phyloP scores from a whole-genome alignment of 176 grass and related monocot species.

The Chrysopogon serrulatus region DNA sequence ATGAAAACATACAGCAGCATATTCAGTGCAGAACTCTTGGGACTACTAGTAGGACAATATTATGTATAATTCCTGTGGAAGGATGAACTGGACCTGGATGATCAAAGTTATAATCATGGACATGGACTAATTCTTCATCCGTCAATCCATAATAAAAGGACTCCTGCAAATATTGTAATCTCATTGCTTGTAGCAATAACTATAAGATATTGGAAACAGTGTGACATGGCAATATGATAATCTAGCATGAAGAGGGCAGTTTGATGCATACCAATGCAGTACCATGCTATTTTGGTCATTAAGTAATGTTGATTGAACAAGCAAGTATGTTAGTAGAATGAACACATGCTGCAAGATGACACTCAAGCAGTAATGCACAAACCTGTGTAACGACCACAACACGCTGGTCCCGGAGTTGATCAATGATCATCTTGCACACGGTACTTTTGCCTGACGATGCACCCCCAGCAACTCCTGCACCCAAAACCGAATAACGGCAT shows the following conservation, averaged over 20 bases:
- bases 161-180: slow-evolving; percentile 50
- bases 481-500: not conserved
- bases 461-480: slow-evolving; percentile 78
- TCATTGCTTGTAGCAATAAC: not conserved
- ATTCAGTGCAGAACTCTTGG: slow-evolving; percentile 13
- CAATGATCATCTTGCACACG: slow-evolving; percentile 96
- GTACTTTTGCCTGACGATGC: slow-evolving; percentile 82
- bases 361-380: not conserved
- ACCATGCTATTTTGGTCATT: not conserved
- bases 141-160: slow-evolving; percentile 86
- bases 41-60: not conserved
- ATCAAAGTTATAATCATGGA: slow-evolving; percentile 87
- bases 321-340: not conserved
- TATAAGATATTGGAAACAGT: not conserved
- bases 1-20: not conserved
- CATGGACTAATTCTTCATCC: slow-evolving; percentile 59
- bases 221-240: not conserved
- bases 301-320: not conserved
- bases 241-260: not conserved
- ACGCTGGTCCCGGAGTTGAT: slow-evolving; percentile 86
- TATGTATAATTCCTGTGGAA: slow-evolving; percentile 3
- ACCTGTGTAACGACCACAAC: slow-evolving; percentile 90
- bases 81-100: slow-evolving; percentile 54
- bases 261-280: not conserved
- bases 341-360: not conserved